These are phyloP conservation scores for Paramarasmius palmivorus DNA, from an alignment of 1,284 basidiomycete species.

Conservation along the genomic window DNA sequence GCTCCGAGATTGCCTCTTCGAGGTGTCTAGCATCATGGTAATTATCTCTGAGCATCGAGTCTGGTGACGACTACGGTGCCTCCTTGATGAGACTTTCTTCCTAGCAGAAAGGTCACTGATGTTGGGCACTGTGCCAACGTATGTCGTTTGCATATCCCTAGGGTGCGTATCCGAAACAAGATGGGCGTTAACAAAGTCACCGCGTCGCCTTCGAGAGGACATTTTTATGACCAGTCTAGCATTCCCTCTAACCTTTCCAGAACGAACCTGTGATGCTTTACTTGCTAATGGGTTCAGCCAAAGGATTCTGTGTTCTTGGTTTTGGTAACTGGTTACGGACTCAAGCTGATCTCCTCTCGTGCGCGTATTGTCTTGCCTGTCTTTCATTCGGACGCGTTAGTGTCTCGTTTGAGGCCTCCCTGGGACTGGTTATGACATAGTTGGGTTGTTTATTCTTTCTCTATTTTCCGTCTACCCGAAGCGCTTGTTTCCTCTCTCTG, in stretches of 20 bases:
- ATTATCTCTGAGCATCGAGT: constrained; percentile 17
- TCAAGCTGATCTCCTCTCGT: constrained; percentile 36
- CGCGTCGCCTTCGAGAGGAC: constrained; percentile 45
- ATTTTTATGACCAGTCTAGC: constrained; percentile 35
- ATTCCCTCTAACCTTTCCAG: constrained; percentile 41
- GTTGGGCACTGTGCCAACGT: constrained; percentile 4
- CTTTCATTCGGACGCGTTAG: constrained; percentile 45
- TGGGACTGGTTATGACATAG: constrained; percentile 19
- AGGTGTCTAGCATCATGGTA: constrained; percentile 10
- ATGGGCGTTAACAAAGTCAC: constrained; percentile 45
- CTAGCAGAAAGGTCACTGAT: constrained; percentile 1
- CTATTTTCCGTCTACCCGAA: constrained; percentile 42
- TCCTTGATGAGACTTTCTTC: constrained; percentile 2
- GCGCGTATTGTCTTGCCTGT: constrained; percentile 47
- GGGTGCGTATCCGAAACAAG: constrained; percentile 52
- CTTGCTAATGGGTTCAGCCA: too few relatives aligned
- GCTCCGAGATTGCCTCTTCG: constrained; percentile 32
- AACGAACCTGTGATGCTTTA: constrained; percentile 24
- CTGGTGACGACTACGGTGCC: not conserved
- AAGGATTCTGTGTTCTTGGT: not conserved
- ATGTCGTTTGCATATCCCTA: constrained; percentile 20
- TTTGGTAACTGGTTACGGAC: constrained; percentile 46
- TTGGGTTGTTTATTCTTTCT: constrained; percentile 31
- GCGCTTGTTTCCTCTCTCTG: constrained; percentile 53
- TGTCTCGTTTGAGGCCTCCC: constrained; percentile 37